phyloP scores from a whole-genome alignment of 202 grass and related monocot species.

The Tripidium arundinaceum region DNA sequence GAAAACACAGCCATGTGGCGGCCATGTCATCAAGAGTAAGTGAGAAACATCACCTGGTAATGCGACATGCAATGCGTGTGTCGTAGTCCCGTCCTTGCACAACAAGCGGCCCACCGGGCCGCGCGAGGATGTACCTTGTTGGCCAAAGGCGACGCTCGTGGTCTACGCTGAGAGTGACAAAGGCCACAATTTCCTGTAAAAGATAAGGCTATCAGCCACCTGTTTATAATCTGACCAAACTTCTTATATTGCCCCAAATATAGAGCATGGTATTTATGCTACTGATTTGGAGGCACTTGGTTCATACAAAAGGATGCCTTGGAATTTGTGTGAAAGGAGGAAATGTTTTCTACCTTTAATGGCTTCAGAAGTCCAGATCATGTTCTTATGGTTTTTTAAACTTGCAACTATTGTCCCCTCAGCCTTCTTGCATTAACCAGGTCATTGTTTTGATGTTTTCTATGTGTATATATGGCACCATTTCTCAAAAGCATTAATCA shows the following conservation, averaged over 20 bases:
- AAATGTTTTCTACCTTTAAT: slow-evolving; percentile 14
- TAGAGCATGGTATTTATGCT: not conserved
- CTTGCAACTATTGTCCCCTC: not conserved
- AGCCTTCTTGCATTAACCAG: not conserved
- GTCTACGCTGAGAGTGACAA: slow-evolving; percentile 25
- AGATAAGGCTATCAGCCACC: not conserved
- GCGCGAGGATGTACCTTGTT: not conserved
- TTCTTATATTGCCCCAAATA: slow-evolving; percentile 10
- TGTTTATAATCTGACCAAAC: slow-evolving; percentile 19
- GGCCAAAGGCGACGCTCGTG: not conserved
- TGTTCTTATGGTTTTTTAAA: slow-evolving; percentile 25
- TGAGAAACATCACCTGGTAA: slow-evolving; percentile 23
- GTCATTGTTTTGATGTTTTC: slow-evolving; percentile 14
- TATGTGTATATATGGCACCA: not conserved
- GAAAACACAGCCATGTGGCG: not conserved
- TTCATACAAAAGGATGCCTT: slow-evolving; percentile 5
- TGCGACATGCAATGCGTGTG: not conserved
- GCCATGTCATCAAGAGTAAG: not conserved
- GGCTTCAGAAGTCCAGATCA: not conserved
- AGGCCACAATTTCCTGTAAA: not conserved
- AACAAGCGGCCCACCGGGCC: not conserved
- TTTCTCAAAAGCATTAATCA: not conserved
- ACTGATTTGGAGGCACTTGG: slow-evolving; percentile 3
- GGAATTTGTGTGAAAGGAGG: not conserved
- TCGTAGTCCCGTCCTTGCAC: not conserved